These are phyloP conservation scores for Cercospora sp. DNA, from an alignment of 2,329 filamentous ascomycete genomes.

Conservation along the genomic window DNA sequence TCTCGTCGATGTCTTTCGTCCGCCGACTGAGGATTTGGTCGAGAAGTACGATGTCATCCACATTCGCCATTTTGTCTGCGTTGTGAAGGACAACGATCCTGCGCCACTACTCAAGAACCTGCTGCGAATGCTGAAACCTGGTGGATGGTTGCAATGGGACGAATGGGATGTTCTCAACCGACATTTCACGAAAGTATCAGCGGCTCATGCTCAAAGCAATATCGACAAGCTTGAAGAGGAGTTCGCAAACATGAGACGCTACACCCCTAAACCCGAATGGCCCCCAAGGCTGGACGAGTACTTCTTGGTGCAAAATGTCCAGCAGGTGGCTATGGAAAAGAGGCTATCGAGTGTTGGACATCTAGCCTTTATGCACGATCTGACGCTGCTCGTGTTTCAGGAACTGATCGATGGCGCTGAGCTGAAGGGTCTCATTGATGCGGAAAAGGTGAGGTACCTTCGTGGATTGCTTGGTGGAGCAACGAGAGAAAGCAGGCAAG, in stretches of 20 bases:
- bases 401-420: conserved; percentile 30
- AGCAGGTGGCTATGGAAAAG: conserved; percentile 27
- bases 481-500: conserved; percentile 25
- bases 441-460: conserved; percentile 22
- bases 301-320: conserved; percentile 23
- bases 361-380: conserved; percentile 27
- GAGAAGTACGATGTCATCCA: conserved; percentile 33
- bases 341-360: conserved; percentile 24
- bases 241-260: conserved; percentile 24
- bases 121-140: conserved; percentile 28
- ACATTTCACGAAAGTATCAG: conserved; percentile 25
- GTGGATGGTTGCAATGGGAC: conserved; percentile 29
- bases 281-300: conserved; percentile 26
- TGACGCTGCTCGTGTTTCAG: conserved; percentile 27
- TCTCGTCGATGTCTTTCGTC: conserved; percentile 26
- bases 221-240: conserved; percentile 30
- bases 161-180: conserved; percentile 29
- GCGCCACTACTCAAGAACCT: conserved; percentile 26
- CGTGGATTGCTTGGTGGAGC: conserved; percentile 24
- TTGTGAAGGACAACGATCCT: conserved; percentile 30
- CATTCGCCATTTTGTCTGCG: conserved; percentile 32
- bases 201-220: conserved; percentile 15
- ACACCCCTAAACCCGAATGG: conserved; percentile 25
- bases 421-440: conserved; percentile 20
- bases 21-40: conserved; percentile 21